Conservation (phyloP, 352 stramenopile genomes). For the Peronospora farinosa region DNA sequence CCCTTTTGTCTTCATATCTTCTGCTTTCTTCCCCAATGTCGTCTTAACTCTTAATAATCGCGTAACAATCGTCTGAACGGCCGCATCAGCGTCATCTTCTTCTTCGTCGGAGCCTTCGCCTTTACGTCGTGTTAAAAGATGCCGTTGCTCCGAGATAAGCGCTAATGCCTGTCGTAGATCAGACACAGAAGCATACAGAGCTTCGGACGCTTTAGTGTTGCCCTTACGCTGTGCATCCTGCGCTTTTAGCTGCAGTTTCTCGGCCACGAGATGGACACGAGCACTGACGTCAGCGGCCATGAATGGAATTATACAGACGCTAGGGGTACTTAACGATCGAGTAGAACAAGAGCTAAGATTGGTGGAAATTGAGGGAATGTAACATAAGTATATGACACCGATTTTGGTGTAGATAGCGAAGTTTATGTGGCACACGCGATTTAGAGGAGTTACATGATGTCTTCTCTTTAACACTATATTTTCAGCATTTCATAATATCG, state of each 20-base stretch:
- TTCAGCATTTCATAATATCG: too few relatives aligned
- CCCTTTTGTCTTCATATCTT: constrained; percentile 67
- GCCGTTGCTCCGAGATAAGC: constrained; percentile 52
- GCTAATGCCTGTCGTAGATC: constrained; percentile 51
- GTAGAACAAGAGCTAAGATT: too few relatives aligned
- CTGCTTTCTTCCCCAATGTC: constrained; percentile 66
- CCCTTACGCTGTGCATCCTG: constrained; percentile 58
- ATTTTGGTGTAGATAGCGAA: too few relatives aligned
- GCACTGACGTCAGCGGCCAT: constrained; percentile 54
- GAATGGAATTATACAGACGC: neutral
- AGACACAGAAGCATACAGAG: constrained; percentile 39
- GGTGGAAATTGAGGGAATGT: too few relatives aligned
- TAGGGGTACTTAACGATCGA: neutral
- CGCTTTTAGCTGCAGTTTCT: constrained; percentile 67
- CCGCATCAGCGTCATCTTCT: constrained; percentile 18
- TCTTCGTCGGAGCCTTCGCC: constrained; percentile 23
- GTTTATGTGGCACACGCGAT: too few relatives aligned
- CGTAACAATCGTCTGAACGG: constrained; percentile 32
- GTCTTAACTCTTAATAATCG: constrained; percentile 39
- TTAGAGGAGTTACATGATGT: too few relatives aligned
- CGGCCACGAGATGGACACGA: constrained; percentile 63
- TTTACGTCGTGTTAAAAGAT: constrained; percentile 29
- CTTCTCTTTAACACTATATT: too few relatives aligned
- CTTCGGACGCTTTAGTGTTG: constrained; percentile 40
- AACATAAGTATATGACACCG: too few relatives aligned